Base-by-base conservation (phyloP, 2,329 filamentous ascomycete species). In the Diaporthe velutina region DNA sequence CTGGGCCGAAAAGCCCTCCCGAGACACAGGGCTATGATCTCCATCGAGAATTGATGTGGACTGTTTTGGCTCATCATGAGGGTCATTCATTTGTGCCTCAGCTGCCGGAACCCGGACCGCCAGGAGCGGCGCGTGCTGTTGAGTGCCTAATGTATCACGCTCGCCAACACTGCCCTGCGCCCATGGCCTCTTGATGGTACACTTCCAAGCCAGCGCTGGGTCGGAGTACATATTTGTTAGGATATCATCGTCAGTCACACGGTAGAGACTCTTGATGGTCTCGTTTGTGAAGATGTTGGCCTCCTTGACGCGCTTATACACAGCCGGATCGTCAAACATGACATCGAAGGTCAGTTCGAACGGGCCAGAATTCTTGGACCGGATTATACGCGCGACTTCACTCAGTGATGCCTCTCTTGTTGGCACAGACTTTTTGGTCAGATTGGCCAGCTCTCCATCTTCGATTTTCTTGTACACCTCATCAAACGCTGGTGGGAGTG, bases 301-400 rank as follows among this genome's bases (percentile, higher is more conserved):
- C 2, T 30, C 71, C 68, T 84, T 84, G 25, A 88, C 82, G 6
- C 77, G 73, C 1, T 79, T 35, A 73, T 85, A 89, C 0, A 79
- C 78, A 0, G 78, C 78, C 15, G 77, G 71, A 0, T 81, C 79
- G 0, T 79, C 79, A 77, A 90, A 90, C 70, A 90, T 86, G 48
- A 88, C 82, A 73, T 90, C 88, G 35, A 89, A 83, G 0, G 88
- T 89, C 38, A 90, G 82, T 75, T 90, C 87, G 74, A 83, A 90
- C 0, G 88, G 87, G 0, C 88, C 88, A 0, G 87, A 81, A 58
- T 89, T 89, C 77, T 90, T 90, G 19, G 85, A 87, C 0, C 88
- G 83, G 0, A 89, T 77, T 2, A 88, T 81, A 3, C 80, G 81
- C 0, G 86, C 84, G 4, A 88, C 64, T 38, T 86, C 84, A 0